Evolutionary conservation across 371 early-diverging fungal genomes (phyloP), one percentile per base, ranked within the genome.

Genomic region (Mortierella sp.): DNA sequence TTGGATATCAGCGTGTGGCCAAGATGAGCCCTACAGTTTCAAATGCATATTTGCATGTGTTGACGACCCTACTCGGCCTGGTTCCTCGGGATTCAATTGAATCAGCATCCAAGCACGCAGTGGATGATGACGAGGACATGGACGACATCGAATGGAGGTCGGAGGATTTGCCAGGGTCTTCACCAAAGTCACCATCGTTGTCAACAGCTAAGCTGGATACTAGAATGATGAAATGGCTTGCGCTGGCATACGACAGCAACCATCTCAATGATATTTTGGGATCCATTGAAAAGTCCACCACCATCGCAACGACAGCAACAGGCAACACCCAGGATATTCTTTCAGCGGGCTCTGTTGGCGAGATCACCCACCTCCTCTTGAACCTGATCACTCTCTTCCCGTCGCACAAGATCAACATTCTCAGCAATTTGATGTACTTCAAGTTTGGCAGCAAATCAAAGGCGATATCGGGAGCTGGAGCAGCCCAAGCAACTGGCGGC

Each of bases 311-410:
- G 24, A 24, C 65, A 70, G 48, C 76, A 55, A n/a, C 68, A 38
- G 52, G 74, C 47, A 38, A 42, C 5, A 52, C 70, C 75, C 77
- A 72, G 31, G 80, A 77, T 28, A 50, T 65, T 11, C 70, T 70
- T 21, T 73, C 74, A 4, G 21, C 70, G 16, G 76, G 26, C 55
- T 73, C 88, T 24, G 80, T 85, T 26, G 78, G 80, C 21, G 70
- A 85, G 50, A 76, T 93, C n/a, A 81, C 91, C 0, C 89, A 88
- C 26, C 85, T 95, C 24, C 89, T 94, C 26, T 81, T 90, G 47
- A 89, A 91, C n/a, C 74, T 94, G 9, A 91, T 95, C 83, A 89
- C 90, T 14, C 88, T 91, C 24, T 94, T 94, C 90, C 92, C 93
- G 5, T 80, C 88, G 1, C 88, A 91, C 52, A 95, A 92, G 78